phyloP scores from a whole-genome alignment of 805 yeast genomes.

The Clavispora santaluciae region DNA sequence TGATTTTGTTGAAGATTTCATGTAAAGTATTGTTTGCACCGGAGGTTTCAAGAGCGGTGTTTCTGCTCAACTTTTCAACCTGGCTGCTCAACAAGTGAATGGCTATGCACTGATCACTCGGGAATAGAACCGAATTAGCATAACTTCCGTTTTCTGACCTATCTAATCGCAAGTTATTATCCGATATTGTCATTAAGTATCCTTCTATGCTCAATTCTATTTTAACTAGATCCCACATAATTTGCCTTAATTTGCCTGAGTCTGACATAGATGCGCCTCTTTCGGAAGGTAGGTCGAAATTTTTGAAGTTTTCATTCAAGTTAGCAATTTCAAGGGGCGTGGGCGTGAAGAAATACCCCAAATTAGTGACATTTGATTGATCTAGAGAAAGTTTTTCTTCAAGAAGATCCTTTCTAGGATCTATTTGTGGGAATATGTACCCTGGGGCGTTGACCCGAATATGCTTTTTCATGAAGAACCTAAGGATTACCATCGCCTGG shows the following conservation, averaged over 20 bases:
- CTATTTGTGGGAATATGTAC: background rate
- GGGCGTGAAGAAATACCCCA: conserved; percentile 9
- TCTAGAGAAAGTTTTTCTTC: background rate
- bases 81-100: background rate
- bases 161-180: background rate
- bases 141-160: background rate
- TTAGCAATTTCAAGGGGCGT: conserved; percentile 23
- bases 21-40: background rate
- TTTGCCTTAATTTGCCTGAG: background rate
- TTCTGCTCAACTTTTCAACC: background rate
- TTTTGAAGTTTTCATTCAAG: conserved; percentile 17
- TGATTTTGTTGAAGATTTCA: conserved; percentile 7
- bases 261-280: background rate
- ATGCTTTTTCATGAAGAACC: conserved; percentile 10
- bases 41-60: background rate
- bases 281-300: conserved; percentile 19
- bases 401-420: background rate
- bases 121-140: conserved; percentile 3
- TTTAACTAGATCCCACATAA: background rate
- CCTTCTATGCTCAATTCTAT: background rate
- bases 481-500: conserved; percentile 12
- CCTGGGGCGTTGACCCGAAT: background rate
- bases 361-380: background rate
- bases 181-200: background rate
- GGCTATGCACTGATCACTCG: conserved; percentile 14